Evolutionary conservation across 768 basidiomycete genomes (phyloP), one percentile per base, ranked within the genome.

Genomic region (Pleurotus giganteus): DNA sequence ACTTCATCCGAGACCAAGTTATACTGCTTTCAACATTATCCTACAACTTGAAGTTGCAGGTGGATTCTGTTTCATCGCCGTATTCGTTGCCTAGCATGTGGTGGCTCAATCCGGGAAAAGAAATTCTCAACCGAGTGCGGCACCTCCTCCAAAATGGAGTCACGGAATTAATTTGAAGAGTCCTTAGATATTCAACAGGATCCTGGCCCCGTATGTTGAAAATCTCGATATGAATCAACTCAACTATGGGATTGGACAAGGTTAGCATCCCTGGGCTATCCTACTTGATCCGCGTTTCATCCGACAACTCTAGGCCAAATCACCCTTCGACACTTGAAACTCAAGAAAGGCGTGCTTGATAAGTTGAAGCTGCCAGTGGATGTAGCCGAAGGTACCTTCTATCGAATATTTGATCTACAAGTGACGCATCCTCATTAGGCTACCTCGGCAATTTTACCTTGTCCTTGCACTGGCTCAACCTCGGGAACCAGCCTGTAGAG

Each of bases 341-440:
- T 99, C 60, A 98, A 96, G 75, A 94, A 87, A 71, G 89, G 91
- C 41, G 94, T 91, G 0, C 75, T 99, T 46, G 97, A 98, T 71
- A 94, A 96, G 68, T 97, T 98, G 69, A 82, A 93, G 55, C 77
- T 99, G 19, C 97, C 97, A 0, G 85, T 99, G 1, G 95, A 98
- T 75, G 94, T 99, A 9, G 74, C 91, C 9, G 93, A 98, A 78
- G 97, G 94, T 89, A 55, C n/a, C 3, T 12, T 37, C 49, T 19
- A 19, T 34, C 34, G 42, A 5, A 23, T 8, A 54, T 39, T 47
- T 57, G 23, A 53, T 55, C 9, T 17, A 45, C 26, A n/a, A 36
- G 21, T 19, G 11, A n/a, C 23, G 9, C 9, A 41, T 17, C 36
- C 27, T 15, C 31, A 31, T 19, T 59, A 94, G 91, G 94, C 32